Evolutionary conservation across 2,329 filamentous ascomycete species (phyloP), one percentile per base, ranked within the genome.

Genomic region (Seiridium unicorne): DNA sequence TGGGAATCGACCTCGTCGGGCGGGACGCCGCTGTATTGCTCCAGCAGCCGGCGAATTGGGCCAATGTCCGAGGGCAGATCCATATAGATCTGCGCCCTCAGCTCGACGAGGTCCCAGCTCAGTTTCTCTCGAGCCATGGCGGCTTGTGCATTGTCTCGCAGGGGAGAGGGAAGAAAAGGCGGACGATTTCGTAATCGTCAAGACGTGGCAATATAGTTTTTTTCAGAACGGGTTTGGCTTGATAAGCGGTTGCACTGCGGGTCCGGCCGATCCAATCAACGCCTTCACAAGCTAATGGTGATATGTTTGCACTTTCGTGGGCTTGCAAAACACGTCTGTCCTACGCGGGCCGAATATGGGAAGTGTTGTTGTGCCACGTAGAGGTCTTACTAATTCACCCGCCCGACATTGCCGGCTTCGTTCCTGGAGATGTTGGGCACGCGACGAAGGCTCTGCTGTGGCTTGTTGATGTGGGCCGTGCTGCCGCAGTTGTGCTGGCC

Each of bases 21-120:
- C 36, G 60, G 62, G 42, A 73, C 64, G 26, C 69, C 68, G 53
- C 70, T 72, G 55, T 72, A 73, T 38, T 66, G 62, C 60, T 68
- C 64, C 2, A 73, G 58, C 2, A 73, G 57, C 11, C 44, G 56
- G 36, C 62, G 62, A 8, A 68, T 66, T 6, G 70, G 64, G 31
- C 66, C 68, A 18, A 71, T 63, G 51, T 72, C 71, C 1, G 63
- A 48, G 3, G 71, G 71, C 5, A 72, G 66, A 11, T 68, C 62
- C 44, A 32, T 38, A 46, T 58, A 58, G 4, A 58, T 18, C 55
- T 46, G 44, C 31, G 40, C 66, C 63, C 46, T 40, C 46, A 58
- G 35, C 26, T 58, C 55, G 31, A 46, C 26, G 46, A 58, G 36
- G 42, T 58, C 55, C 31, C 47, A 58, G 35, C 47, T 44, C 46